phyloP scores from a whole-genome alignment of 805 yeast genomes.

The Yamadazyma philogaea region DNA sequence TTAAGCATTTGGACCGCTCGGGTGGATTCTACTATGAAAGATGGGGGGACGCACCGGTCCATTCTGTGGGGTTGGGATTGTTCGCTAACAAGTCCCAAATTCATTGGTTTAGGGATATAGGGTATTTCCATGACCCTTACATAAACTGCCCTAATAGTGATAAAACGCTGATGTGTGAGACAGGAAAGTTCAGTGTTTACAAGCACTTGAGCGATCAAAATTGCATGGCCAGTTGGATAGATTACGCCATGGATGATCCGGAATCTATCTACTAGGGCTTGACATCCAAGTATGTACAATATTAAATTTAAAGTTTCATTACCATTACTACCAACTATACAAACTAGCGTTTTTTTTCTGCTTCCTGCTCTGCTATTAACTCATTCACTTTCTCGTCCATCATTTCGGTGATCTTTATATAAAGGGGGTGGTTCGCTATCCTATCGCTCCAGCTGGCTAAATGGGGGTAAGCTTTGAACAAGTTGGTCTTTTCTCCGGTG shows the following conservation, averaged over 20 bases:
- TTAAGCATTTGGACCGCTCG: slow-evolving; percentile 56
- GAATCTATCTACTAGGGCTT: neutral
- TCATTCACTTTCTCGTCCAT: slow-evolving; percentile 27
- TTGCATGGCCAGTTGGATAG: slow-evolving; percentile 72
- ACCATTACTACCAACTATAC: neutral
- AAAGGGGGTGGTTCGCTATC: slow-evolving; percentile 30
- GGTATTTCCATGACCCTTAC: slow-evolving; percentile 74
- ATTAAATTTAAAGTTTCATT: neutral
- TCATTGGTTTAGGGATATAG: slow-evolving; percentile 88
- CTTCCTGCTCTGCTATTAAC: slow-evolving; percentile 8
- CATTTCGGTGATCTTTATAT: slow-evolving; percentile 26
- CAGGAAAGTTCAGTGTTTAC: slow-evolving; percentile 55
- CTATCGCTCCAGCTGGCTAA: slow-evolving; percentile 37
- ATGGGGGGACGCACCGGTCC: slow-evolving; percentile 95
- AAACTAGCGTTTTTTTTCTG: neutral
- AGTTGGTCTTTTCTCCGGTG: slow-evolving; percentile 31
- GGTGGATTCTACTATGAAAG: slow-evolving; percentile 89
- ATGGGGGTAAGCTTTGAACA: slow-evolving; percentile 31
- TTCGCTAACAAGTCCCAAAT: slow-evolving; percentile 66
- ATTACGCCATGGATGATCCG: slow-evolving; percentile 27
- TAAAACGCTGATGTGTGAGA: slow-evolving; percentile 44
- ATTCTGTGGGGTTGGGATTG: slow-evolving; percentile 67
- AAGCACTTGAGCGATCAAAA: slow-evolving; percentile 59
- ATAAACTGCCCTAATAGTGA: slow-evolving; percentile 64
- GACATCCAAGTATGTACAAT: neutral